Percentiles rank a stretch among this genome's conserved stretches.
These are phyloP conservation scores for Magnolia changhungtana DNA, from an alignment of 164 flowering plant genomes.

Conservation along the genomic window DNA sequence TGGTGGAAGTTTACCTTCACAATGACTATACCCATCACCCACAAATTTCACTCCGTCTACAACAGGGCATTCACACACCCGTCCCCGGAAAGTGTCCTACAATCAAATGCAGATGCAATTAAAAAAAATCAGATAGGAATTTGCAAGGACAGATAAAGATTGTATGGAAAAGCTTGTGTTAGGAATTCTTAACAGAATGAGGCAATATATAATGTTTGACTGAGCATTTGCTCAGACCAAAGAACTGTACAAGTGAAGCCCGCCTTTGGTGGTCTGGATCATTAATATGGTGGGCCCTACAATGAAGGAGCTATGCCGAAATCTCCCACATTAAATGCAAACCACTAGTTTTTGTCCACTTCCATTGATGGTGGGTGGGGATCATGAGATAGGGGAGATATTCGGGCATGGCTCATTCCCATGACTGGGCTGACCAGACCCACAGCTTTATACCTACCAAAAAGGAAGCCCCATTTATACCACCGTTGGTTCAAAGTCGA, in stretches of 20 bases:
- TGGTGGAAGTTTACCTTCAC: conserved; percentile 60
- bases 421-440: background rate
- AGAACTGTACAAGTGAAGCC: background rate
- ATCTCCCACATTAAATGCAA: background rate
- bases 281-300: background rate
- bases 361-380: background rate
- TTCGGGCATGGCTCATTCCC: background rate
- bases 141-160: background rate
- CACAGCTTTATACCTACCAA: background rate
- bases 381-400: background rate
- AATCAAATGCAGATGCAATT: background rate
- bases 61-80: conserved; percentile 90
- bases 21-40: conserved; percentile 90
- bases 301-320: background rate
- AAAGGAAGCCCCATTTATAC: background rate
- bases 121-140: background rate
- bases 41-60: conserved; percentile 77
- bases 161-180: background rate
- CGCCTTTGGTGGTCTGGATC: background rate
- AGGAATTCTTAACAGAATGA: background rate
- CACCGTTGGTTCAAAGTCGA: background rate
- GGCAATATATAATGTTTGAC: background rate
- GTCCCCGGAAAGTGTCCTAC: conserved; percentile 95
- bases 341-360: background rate
- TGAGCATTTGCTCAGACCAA: background rate